Base-by-base conservation (phyloP, 306 rosid genomes). In the Prunus mira region DNA sequence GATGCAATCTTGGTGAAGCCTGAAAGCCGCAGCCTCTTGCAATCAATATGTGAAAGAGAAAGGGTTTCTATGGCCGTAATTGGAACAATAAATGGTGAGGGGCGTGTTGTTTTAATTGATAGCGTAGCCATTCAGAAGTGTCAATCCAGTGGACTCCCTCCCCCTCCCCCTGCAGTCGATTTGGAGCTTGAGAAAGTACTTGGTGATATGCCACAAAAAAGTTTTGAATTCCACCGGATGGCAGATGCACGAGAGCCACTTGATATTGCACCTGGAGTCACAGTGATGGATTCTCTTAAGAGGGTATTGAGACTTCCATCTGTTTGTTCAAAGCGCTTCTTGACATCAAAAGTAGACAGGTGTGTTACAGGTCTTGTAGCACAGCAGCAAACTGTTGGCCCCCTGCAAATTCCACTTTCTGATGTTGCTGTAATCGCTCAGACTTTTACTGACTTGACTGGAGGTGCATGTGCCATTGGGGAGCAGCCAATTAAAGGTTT, bases 401-500 rank as follows among this genome's bases (percentile, higher is more conserved):
- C 98, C 65, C 75, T 93, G 85, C 98, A 93, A 74, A 90, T 93
- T 79, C 79, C 98, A 32, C 89, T 91, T 9, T 72, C 97, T 77
- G 98, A 93, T 82, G 98, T 93, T 73, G 98, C 90, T 61, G 97
- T 93, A 55, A 93, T 81, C 58, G 96, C 96, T 74, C 98, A 91
- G 78, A 85, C 93, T 75, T 91, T 81, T 81, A 84, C 87, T 3
- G 86, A 79, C 63, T 50, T 93, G 69, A 90, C 94, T 34, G 96
- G 98, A 75, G 96, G 98, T 64, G 98, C 98, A 13, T 90, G 96
- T 78, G 96, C 96, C 69, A 88, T 93, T 76, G 98, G 98, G 50
- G 98, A 93, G 88, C 96, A 88, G 45, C 97, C 97, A 74, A 79
- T 88, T 78, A 93, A 93, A 86, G 98, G 98, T 61, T 75, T 93